Conservation (phyloP, 305 asterid species). For the Stenogyne calaminthoides region DNA sequence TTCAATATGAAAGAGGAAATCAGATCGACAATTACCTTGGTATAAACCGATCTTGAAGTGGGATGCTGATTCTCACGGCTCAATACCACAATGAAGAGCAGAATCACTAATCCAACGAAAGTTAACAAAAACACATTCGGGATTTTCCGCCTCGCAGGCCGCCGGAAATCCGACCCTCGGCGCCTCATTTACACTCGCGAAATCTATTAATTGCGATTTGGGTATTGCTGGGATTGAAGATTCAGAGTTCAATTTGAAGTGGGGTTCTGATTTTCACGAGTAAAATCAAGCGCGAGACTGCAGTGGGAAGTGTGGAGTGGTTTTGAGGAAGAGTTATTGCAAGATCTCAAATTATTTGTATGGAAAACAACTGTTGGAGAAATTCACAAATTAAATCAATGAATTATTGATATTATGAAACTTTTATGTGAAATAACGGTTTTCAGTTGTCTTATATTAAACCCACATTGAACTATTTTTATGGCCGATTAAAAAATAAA, state of each 20-base stretch:
- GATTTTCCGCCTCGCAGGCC: constrained; percentile 74
- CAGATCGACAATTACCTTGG: constrained; percentile 58
- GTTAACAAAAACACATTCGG: constrained; percentile 68
- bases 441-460: neutral
- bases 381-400: neutral
- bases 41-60: constrained; percentile 55
- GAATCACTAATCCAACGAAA: constrained; percentile 55
- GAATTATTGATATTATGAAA: neutral
- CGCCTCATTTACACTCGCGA: constrained; percentile 62
- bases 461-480: constrained; percentile 6
- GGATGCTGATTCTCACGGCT: constrained; percentile 63
- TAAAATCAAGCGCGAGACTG: constrained; percentile 11
- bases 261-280: neutral
- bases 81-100: constrained; percentile 61
- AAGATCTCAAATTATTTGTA: constrained; percentile 31
- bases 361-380: neutral
- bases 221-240: constrained; percentile 2
- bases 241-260: constrained; percentile 23
- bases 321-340: constrained; percentile 20
- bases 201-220: constrained; percentile 7
- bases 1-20: constrained; percentile 1
- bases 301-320: constrained; percentile 22
- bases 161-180: constrained; percentile 78
- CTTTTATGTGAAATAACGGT: constrained; percentile 1
- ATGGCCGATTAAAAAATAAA: too few species aligned